A percentile compares a stretch with the other conserved stretches of the same genome.
These are phyloP conservation scores for Fusarium euwallaceae DNA, from an alignment of 2,329 filamentous ascomycete species.

Conservation along the genomic window DNA sequence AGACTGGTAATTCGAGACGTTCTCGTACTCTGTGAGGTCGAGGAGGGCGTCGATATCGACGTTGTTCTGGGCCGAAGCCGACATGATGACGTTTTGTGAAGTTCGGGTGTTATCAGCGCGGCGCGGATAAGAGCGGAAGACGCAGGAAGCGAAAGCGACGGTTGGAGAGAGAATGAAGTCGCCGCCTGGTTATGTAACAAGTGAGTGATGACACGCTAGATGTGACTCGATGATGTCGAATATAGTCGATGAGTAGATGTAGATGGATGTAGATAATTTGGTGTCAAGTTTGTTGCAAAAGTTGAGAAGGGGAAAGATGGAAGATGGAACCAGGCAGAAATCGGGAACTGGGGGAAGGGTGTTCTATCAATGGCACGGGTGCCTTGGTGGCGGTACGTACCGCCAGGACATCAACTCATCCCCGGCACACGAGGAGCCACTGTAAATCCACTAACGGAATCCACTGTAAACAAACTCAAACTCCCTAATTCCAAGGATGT, in stretches of 20 bases:
- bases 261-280: slow-evolving; percentile 30
- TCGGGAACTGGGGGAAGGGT: slow-evolving; percentile 46
- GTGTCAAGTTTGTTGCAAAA: slow-evolving; percentile 35
- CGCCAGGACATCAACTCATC: slow-evolving; percentile 27
- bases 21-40: slow-evolving; percentile 74
- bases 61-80: slow-evolving; percentile 59
- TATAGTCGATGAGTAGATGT: slow-evolving; percentile 26
- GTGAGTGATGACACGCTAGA: neutral
- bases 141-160: slow-evolving; percentile 18
- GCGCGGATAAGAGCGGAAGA: slow-evolving; percentile 22
- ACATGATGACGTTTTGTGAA: slow-evolving; percentile 49
- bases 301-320: slow-evolving; percentile 40
- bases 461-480: slow-evolving; percentile 41
- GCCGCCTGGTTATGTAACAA: slow-evolving; percentile 5
- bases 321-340: slow-evolving; percentile 40
- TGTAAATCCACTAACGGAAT: slow-evolving; percentile 31
- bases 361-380: slow-evolving; percentile 53
- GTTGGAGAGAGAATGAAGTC: slow-evolving; percentile 7
- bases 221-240: slow-evolving; percentile 9
- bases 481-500: slow-evolving; percentile 26
- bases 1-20: slow-evolving; percentile 68
- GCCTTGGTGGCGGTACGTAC: slow-evolving; percentile 45
- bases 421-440: slow-evolving; percentile 29
- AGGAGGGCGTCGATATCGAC: slow-evolving; percentile 70
- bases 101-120: slow-evolving; percentile 14